Base-by-base conservation (phyloP, 225 moss, liverwort and hornwort species). In the Physcomitrellopsis africana region DNA sequence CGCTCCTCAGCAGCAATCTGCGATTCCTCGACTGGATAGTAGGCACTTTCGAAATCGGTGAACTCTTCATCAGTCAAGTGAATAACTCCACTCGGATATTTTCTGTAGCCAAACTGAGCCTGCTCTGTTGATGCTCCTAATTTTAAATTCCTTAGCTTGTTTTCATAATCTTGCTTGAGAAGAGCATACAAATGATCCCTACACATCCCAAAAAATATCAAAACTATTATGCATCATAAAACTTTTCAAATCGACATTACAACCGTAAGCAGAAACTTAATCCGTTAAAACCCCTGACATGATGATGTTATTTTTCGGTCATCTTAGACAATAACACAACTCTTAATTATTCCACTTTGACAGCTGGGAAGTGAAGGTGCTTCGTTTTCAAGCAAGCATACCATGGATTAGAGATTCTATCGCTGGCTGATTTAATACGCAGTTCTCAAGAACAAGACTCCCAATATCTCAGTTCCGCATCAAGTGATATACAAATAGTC, bases 81-180 rank as follows among this genome's bases (percentile, higher is more conserved):
- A 72, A 76, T 82, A 58, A 87, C 61, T 48, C 80, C 80, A 55
- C 69, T 65, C 16, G 46, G 10, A 51, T 27, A 77, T 58, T 74
- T 81, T 75, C 61, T 67, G 59, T 75, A 68, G 8, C n/a, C 62
- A 56, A 43, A 56, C 49, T 70, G 73, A 16, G 51, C 54, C 27
- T 51, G 70, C 16, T 60, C 73, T 51, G 53, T 60, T 65, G 69
- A 61, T 67, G 69, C 76, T 72, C 68, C 84, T 44, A 68, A 23
- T 51, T 85, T 87, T 47, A 83, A 60, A 44, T 75, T 63, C 77
- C 51, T 73, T 27, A 80, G 63, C 56, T 85, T 82, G 10, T 73
- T 80, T 22, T 87, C 82, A 42, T 85, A 70, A 32, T 87, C 87
- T 78, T 75, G 80, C 65, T 74, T 82, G 20, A 85, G 85, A 68